These are phyloP conservation scores for Rhizopogon roseolus DNA, from an alignment of 768 basidiomycete genomes.

Conservation along the genomic window DNA sequence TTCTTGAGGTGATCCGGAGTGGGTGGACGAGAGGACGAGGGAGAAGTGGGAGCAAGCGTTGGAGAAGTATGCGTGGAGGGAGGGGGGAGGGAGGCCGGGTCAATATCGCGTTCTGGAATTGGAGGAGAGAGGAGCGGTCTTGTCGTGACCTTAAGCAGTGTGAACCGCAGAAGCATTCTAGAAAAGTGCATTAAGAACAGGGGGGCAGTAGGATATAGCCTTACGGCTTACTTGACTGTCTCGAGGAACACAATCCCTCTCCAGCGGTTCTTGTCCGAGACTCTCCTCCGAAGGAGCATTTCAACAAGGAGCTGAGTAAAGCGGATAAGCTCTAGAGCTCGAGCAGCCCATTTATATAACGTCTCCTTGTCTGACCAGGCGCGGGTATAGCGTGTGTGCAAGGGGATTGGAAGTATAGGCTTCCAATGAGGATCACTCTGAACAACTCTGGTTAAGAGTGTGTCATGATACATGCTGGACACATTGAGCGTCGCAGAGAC, in stretches of 20 bases:
- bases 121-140: slow-evolving; percentile 74
- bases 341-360: slow-evolving; percentile 75
- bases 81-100: slow-evolving; percentile 61
- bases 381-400: slow-evolving; percentile 86
- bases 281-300: slow-evolving; percentile 78
- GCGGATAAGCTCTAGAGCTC: slow-evolving; percentile 69
- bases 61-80: slow-evolving; percentile 52
- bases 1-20: slow-evolving; percentile 82
- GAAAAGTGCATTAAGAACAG: slow-evolving; percentile 8
- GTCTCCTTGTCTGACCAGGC: slow-evolving; percentile 73
- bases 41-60: slow-evolving; percentile 55
- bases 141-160: slow-evolving; percentile 69
- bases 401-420: slow-evolving; percentile 69
- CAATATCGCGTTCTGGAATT: slow-evolving; percentile 85
- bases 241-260: slow-evolving; percentile 75
- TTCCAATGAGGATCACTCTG: slow-evolving; percentile 63
- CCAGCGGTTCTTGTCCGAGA: slow-evolving; percentile 65
- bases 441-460: slow-evolving; percentile 68
- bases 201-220: not conserved
- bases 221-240: slow-evolving; percentile 68
- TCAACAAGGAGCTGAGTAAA: slow-evolving; percentile 85
- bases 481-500: slow-evolving; percentile 87
- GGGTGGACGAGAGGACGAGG: slow-evolving; percentile 47
- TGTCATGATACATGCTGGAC: slow-evolving; percentile 93
- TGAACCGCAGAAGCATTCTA: slow-evolving; percentile 72